Percentiles rank a stretch among this genome's conserved stretches.
phyloP scores from a whole-genome alignment of 768 basidiomycete genomes.

The Filobasidium wieringae region DNA sequence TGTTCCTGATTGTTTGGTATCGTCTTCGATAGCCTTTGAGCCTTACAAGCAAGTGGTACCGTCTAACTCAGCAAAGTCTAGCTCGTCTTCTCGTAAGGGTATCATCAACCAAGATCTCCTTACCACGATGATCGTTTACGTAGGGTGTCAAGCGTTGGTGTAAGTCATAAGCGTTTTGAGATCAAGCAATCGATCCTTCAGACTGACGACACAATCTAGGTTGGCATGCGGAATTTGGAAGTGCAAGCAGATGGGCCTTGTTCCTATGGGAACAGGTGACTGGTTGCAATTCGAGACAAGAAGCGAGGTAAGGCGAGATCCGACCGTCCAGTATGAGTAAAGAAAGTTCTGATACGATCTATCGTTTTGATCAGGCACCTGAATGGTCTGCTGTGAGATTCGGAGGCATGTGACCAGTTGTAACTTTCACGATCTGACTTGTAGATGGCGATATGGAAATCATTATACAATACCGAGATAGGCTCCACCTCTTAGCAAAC shows the following conservation, averaged over 20 bases:
- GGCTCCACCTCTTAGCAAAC: too few species aligned
- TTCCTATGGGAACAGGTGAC: conserved; percentile 82
- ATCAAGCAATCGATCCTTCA: background rate
- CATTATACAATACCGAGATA: too few species aligned
- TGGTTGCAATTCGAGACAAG: conserved; percentile 89
- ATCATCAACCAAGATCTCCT: conserved; percentile 13
- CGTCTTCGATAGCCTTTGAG: conserved; percentile 1
- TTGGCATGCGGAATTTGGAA: conserved; percentile 82
- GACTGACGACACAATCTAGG: conserved; percentile 48
- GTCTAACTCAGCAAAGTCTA: background rate
- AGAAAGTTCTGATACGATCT: background rate
- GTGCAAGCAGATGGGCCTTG: conserved; percentile 78
- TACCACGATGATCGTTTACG: conserved; percentile 31
- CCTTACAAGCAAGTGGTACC: conserved; percentile 3
- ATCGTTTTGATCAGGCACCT: conserved; percentile 18
- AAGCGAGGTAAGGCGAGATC: conserved; percentile 47
- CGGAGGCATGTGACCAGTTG: background rate
- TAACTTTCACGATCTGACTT: too few species aligned
- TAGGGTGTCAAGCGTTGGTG: conserved; percentile 35
- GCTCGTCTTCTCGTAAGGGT: background rate
- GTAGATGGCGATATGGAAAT: too few species aligned
- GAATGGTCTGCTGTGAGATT: conserved; percentile 34
- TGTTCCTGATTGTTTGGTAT: conserved; percentile 41
- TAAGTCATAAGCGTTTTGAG: conserved; percentile 17
- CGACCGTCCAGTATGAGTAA: background rate